Evolutionary conservation across 2,329 filamentous ascomycete species (phyloP), one percentile per base, ranked within the genome.

Genomic region (Xylariaceae sp.): DNA sequence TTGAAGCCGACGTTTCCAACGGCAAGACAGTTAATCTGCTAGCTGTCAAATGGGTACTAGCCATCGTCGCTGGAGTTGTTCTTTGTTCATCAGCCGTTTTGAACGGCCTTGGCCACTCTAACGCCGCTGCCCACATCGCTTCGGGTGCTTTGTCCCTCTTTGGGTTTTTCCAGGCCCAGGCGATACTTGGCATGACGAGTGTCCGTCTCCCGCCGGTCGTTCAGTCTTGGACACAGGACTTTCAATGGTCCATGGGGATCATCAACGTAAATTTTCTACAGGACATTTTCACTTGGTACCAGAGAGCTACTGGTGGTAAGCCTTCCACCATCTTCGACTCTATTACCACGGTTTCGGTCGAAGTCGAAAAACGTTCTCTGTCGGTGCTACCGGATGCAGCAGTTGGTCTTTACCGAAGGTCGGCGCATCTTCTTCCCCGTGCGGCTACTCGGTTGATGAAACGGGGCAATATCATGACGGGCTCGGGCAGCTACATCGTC

Each of bases 191-290:
- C 55, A 84, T 94, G 75, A 86, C 84, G 41, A 79, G 86, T 30
- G 85, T 94, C 15, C 76, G 79, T 34, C 78, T 92, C 47, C 89
- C 89, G 2, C 89, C 89, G 0, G 88, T 92, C 54, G 89, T 92
- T 49, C 80, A 87, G 64, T 81, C 89, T 0, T 95, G 89, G 89
- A 94, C 89, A 0, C 89, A 94, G 72, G 91, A 94, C 71, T 94
- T 95, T 76, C 86, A 91, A 69, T 95, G 89, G 89, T 89, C 84
- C 66, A 91, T 95, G 88, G 89, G 89, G 64, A 89, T 95, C 62
- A 92, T 95, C 68, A 82, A 83, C 49, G 80, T 94, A 49, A 74
- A 77, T 32, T 94, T 94, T 71, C 78, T 95, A 70, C 88, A 95
- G 71, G 76, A 75, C 18, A 86, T 94, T 65, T 86, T 88, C 53